phyloP scores from a whole-genome alignment of 192 early-diverging fungal genomes.

The Backusella parvicylindrica region DNA sequence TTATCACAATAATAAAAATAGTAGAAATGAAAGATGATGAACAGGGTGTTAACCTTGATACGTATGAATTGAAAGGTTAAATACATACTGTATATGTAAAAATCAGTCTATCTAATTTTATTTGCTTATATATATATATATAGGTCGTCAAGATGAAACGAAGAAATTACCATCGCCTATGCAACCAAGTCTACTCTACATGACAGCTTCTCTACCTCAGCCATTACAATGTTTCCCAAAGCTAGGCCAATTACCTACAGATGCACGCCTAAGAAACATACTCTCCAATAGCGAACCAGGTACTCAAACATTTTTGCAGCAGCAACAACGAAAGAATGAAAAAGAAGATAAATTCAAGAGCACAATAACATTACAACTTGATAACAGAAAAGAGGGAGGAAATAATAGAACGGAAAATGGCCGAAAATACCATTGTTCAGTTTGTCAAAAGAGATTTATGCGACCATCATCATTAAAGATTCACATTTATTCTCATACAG shows the following conservation, averaged over 20 bases:
- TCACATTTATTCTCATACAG: slow-evolving; percentile 16
- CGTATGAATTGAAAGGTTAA: background rate
- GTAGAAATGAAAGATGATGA: too few relatives aligned
- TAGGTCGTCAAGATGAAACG: background rate
- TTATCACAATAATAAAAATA: too few relatives aligned
- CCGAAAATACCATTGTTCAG: slow-evolving; percentile 1
- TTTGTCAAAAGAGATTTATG: slow-evolving; percentile 12
- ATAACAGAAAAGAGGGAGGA: background rate
- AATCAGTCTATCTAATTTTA: background rate
- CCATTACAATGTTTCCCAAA: background rate
- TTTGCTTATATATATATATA: background rate
- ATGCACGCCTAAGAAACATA: background rate
- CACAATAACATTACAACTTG: background rate
- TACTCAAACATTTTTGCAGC: background rate
- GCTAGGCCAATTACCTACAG: background rate
- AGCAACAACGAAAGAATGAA: background rate
- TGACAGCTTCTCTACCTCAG: background rate
- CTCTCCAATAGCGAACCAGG: background rate
- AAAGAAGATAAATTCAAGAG: background rate
- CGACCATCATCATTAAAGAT: slow-evolving; percentile 8
- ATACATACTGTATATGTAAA: background rate
- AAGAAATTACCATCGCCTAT: background rate
- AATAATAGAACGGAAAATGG: background rate
- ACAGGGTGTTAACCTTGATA: too few relatives aligned
- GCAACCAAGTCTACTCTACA: background rate